Percentiles rank a stretch among this genome's conserved stretches.
These are phyloP conservation scores for Aspergillus cristatus DNA, from an alignment of 495 filamentous ascomycete genomes.

Conservation along the genomic window DNA sequence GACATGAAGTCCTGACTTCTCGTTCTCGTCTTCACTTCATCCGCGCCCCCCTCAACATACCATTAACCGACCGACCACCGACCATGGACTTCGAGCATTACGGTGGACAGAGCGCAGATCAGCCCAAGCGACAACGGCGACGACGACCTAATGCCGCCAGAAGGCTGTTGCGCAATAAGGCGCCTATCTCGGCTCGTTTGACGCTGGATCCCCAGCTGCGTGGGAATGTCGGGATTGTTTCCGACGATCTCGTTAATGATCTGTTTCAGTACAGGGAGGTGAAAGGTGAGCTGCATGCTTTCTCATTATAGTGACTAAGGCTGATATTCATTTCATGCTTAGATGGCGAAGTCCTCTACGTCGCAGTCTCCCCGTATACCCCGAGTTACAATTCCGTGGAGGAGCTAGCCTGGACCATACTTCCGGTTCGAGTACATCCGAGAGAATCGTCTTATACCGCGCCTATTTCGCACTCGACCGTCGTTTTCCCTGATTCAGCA, in stretches of 20 bases:
- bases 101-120: constrained; percentile 25
- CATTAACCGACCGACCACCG: too few species aligned
- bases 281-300: constrained; percentile 25
- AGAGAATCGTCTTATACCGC: constrained; percentile 65
- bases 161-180: constrained; percentile 42
- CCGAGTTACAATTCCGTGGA: constrained; percentile 51
- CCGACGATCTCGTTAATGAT: constrained; percentile 74
- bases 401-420: constrained; percentile 68
- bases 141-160: constrained; percentile 24
- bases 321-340: constrained; percentile 7
- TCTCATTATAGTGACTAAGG: too few species aligned
- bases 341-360: constrained; percentile 41
- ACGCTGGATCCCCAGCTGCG: constrained; percentile 71
- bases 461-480: constrained; percentile 64
- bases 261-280: constrained; percentile 56
- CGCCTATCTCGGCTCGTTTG: constrained; percentile 54
- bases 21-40: too few species aligned
- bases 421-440: constrained; percentile 61
- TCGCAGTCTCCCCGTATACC: constrained; percentile 76
- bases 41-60: too few species aligned
- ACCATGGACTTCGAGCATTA: constrained; percentile 32
- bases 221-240: constrained; percentile 80
- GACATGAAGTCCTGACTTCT: too few species aligned
- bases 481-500: constrained; percentile 75
- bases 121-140: constrained; percentile 32